These are phyloP conservation scores for Diplotaxis tenuifolia DNA, from an alignment of 345 rosid genomes.

Conservation along the genomic window DNA sequence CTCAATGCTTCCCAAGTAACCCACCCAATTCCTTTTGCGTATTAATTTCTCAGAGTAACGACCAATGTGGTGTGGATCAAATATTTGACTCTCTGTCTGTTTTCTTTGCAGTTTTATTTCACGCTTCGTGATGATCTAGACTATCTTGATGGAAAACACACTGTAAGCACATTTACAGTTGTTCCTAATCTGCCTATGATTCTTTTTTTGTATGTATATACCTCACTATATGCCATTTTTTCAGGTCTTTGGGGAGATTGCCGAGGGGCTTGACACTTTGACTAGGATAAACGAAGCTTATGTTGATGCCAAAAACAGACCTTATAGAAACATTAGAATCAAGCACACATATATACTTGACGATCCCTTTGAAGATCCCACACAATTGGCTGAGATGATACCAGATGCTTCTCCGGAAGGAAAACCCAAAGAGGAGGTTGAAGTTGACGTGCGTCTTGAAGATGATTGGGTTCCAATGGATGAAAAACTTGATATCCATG, in stretches of 20 bases:
- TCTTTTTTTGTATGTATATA: not conserved
- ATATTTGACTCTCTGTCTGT: not conserved
- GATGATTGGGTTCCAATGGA: slow-evolving; percentile 99
- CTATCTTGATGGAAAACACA: slow-evolving; percentile 96
- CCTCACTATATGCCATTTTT: not conserved
- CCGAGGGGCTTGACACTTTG: slow-evolving; percentile 85
- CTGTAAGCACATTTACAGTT: slow-evolving; percentile 52
- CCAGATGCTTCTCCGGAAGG: slow-evolving; percentile 93
- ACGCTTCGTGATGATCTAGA: slow-evolving; percentile 86
- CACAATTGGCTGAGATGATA: slow-evolving; percentile 67
- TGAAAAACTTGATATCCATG: slow-evolving; percentile 61
- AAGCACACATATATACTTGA: slow-evolving; percentile 76
- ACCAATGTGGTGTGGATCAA: not conserved
- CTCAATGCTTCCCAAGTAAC: slow-evolving; percentile 94
- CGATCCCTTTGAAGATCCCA: slow-evolving; percentile 91
- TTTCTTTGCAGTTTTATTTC: slow-evolving; percentile 69
- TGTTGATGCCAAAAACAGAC: slow-evolving; percentile 78
- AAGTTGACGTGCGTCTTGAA: slow-evolving; percentile 84
- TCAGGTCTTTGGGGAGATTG: slow-evolving; percentile 93
- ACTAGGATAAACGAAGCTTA: slow-evolving; percentile 86
- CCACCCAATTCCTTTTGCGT: not conserved
- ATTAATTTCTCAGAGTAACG: not conserved
- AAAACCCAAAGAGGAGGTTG: slow-evolving; percentile 89
- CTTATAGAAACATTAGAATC: slow-evolving; percentile 79
- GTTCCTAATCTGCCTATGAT: not conserved